These are phyloP conservation scores for Stylosanthes scabra DNA, from an alignment of 331 rosid genomes.

Conservation along the genomic window DNA sequence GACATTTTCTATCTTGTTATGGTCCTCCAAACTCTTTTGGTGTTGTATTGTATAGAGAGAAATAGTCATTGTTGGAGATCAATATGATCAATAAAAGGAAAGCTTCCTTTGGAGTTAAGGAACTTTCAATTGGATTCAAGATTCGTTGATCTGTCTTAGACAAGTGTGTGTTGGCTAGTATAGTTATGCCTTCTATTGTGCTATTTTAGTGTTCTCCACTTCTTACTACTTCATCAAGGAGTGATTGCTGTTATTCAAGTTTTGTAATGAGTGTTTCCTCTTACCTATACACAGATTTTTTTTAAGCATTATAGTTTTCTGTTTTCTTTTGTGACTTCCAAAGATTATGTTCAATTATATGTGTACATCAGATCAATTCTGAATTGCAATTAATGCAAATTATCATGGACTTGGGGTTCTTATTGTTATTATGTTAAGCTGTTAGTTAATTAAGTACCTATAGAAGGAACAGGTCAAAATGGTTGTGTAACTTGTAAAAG, in stretches of 20 bases:
- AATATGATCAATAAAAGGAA: slow-evolving; percentile 34
- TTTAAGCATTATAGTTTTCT: slow-evolving; percentile 1
- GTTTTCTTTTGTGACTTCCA: neutral
- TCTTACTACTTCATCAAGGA: slow-evolving; percentile 22
- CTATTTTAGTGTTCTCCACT: slow-evolving; percentile 15
- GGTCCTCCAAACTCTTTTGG: slow-evolving; percentile 26
- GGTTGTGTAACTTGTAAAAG: too few relatives aligned
- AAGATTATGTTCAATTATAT: slow-evolving; percentile 28
- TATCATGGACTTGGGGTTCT: neutral
- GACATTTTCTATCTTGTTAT: slow-evolving; percentile 29
- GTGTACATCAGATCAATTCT: slow-evolving; percentile 30
- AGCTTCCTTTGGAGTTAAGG: slow-evolving; percentile 26
- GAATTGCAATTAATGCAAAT: neutral
- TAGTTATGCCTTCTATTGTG: neutral
- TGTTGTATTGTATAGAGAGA: slow-evolving; percentile 14
- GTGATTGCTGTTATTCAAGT: slow-evolving; percentile 23
- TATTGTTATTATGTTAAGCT: neutral
- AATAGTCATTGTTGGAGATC: slow-evolving; percentile 32
- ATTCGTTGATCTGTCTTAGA: slow-evolving; percentile 25
- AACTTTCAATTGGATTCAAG: slow-evolving; percentile 34
- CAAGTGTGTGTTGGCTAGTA: slow-evolving; percentile 33
- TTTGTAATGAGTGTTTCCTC: slow-evolving; percentile 19
- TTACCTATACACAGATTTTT: slow-evolving; percentile 8
- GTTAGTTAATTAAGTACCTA: neutral
- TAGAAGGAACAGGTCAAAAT: neutral